phyloP scores from a whole-genome alignment of 768 basidiomycete species.

The Fibroporia radiculosa region DNA sequence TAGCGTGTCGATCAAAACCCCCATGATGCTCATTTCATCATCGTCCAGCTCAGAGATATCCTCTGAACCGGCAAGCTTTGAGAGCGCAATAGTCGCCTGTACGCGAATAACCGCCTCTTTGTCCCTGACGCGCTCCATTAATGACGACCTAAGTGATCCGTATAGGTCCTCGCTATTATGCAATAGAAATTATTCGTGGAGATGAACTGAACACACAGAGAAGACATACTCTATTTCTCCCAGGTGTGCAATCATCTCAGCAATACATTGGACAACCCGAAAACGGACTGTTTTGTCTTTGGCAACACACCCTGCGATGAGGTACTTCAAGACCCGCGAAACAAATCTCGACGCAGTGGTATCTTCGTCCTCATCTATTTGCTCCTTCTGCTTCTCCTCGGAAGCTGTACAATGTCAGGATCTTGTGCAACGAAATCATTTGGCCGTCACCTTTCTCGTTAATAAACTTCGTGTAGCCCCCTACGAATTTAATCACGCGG shows the following conservation, averaged over 20 bases:
- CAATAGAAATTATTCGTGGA: background rate
- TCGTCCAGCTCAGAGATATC: conserved; percentile 45
- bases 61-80: conserved; percentile 68
- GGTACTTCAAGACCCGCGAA: conserved; percentile 39
- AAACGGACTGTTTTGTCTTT: conserved; percentile 87
- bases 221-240: conserved; percentile 78
- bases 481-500: conserved; percentile 73
- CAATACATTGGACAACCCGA: conserved; percentile 67
- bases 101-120: conserved; percentile 72
- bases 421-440: too few species aligned
- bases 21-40: conserved; percentile 45
- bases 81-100: conserved; percentile 74
- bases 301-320: conserved; percentile 71
- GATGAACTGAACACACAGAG: background rate
- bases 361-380: conserved; percentile 41
- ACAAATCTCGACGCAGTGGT: conserved; percentile 42
- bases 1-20: conserved; percentile 61
- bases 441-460: conserved; percentile 58
- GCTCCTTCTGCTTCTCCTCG: conserved; percentile 27
- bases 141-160: conserved; percentile 43
- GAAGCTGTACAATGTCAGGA: conserved; percentile 23
- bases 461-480: conserved; percentile 66
- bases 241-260: conserved; percentile 71
- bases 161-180: conserved; percentile 69
- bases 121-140: conserved; percentile 71